phyloP scores from a whole-genome alignment of 495 filamentous ascomycete genomes.

The Xylaria scruposa region DNA sequence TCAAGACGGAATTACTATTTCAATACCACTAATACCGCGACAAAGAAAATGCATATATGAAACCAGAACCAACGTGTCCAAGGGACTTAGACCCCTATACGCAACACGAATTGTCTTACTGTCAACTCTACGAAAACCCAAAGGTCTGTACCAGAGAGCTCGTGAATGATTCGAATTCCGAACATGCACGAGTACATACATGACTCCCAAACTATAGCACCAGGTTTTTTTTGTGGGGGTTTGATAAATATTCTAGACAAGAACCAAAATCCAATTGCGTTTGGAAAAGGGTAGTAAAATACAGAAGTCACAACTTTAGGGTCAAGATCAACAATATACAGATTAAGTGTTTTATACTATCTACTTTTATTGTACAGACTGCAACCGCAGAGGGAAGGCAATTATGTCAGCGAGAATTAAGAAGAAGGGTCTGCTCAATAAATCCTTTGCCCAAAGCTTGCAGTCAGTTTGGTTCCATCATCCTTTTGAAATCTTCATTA shows the following conservation, averaged over 20 bases:
- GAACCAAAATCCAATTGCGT: not conserved
- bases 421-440: not conserved
- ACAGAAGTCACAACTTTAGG: not conserved
- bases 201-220: too few relatives aligned
- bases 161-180: too few relatives aligned
- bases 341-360: slow-evolving; percentile 24
- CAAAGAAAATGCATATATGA: not conserved
- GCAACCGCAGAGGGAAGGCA: not conserved
- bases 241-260: not conserved
- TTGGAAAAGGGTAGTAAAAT: too few relatives aligned
- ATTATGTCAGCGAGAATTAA: not conserved
- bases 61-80: too few relatives aligned
- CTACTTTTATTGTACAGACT: slow-evolving; percentile 24
- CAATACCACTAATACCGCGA: too few relatives aligned
- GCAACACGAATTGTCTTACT: too few relatives aligned
- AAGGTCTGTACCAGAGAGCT: too few relatives aligned
- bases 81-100: too few relatives aligned
- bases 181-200: too few relatives aligned
- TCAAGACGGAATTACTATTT: not conserved
- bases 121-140: too few relatives aligned
- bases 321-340: not conserved
- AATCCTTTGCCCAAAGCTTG: not conserved
- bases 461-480: slow-evolving; percentile 3
- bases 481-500: not conserved
- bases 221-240: too few relatives aligned